These are phyloP conservation scores for Hydrangea macrophylla DNA, from an alignment of 148 eudicot genomes.

Conservation along the genomic window DNA sequence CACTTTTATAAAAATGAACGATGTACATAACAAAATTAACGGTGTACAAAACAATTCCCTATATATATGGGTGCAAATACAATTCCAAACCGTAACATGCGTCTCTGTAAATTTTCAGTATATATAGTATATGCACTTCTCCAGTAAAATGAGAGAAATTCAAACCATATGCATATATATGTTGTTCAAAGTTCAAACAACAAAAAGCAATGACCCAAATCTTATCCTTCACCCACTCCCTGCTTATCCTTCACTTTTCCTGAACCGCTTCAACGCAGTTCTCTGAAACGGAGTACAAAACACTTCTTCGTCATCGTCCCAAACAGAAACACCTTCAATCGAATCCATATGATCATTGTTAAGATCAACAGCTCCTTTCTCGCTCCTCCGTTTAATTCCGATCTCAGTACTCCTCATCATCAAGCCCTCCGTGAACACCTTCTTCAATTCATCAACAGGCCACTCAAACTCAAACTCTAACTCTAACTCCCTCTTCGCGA, in stretches of 20 bases:
- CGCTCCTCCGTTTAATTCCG: neutral
- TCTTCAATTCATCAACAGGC: conserved; percentile 16
- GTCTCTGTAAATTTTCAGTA: too few relatives aligned
- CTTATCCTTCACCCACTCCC: neutral
- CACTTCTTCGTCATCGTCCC: neutral
- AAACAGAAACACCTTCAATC: neutral
- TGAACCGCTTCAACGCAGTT: conserved; percentile 17
- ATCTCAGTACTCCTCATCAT: neutral
- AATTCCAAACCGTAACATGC: too few relatives aligned
- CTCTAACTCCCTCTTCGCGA: neutral
- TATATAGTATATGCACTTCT: too few relatives aligned
- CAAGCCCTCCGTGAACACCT: neutral
- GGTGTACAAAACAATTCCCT: too few relatives aligned
- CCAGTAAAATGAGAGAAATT: too few relatives aligned
- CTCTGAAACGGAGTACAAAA: conserved; percentile 13
- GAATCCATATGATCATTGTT: neutral
- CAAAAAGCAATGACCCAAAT: too few relatives aligned
- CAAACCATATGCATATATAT: too few relatives aligned
- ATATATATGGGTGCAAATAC: too few relatives aligned
- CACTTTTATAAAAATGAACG: too few relatives aligned
- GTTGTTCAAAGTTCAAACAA: too few relatives aligned
- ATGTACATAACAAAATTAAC: too few relatives aligned
- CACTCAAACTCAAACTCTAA: conserved; percentile 6
- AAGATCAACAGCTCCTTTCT: neutral
- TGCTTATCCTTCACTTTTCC: conserved; percentile 2